These are phyloP conservation scores for Ehretia macrophylla DNA, from an alignment of 257 asterid species.

Conservation along the genomic window DNA sequence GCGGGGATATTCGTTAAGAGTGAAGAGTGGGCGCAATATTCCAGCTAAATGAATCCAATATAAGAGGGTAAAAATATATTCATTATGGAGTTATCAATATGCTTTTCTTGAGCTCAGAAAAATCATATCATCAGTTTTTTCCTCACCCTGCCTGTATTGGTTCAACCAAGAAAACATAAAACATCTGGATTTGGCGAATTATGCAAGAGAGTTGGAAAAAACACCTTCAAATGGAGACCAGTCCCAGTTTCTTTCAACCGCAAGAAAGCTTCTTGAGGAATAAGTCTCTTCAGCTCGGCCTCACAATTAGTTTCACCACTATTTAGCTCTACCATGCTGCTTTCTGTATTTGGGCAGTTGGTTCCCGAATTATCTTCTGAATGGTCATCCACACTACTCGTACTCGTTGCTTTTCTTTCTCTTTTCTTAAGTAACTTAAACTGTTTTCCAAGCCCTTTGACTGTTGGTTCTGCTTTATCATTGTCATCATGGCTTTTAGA, in stretches of 20 bases:
- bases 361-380: conserved; percentile 37
- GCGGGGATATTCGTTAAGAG: no score
- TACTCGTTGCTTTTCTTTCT: conserved; percentile 41
- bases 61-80: no score
- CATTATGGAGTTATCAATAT: not conserved
- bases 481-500: conserved; percentile 45
- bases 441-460: conserved; percentile 94
- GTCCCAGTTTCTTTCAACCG: conserved; percentile 70
- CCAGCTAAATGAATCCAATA: no score
- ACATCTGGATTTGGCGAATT: not conserved
- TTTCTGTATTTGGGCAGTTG: conserved; percentile 38
- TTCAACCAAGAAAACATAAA: not conserved
- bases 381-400: conserved; percentile 31
- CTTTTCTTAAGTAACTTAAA: conserved; percentile 83
- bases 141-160: not conserved
- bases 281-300: conserved; percentile 49
- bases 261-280: conserved; percentile 63
- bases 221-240: conserved; percentile 85
- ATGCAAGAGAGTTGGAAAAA: conserved; percentile 3
- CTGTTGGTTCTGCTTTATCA: conserved; percentile 55
- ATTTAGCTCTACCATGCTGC: conserved; percentile 31
- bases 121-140: not conserved
- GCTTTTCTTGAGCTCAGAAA: conserved; percentile 6
- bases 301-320: conserved; percentile 33
- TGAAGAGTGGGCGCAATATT: no score